Percentiles rank a stretch among this genome's conserved stretches.
Conservation (phyloP, 2,329 filamentous ascomycete species). For the Diaporthe destruens region DNA sequence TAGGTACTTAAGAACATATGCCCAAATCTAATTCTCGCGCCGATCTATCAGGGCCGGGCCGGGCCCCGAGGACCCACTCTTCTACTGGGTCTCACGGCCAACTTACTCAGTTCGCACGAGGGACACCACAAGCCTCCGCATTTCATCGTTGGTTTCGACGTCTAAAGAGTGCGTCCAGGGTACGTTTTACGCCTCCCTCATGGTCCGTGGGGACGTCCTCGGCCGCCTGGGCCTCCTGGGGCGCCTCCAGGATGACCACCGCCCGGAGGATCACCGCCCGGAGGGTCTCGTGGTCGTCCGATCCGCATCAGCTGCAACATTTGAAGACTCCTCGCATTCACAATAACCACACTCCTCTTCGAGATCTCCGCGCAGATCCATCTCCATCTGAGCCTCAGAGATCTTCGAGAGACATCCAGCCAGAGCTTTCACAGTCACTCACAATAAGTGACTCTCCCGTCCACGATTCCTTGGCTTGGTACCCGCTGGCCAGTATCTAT, state of each 20-base stretch:
- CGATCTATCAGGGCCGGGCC: slow-evolving; percentile 2
- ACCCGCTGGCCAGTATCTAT: slow-evolving; percentile 34
- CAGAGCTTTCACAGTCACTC: background rate
- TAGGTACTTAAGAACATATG: no score
- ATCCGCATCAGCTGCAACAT: slow-evolving; percentile 25
- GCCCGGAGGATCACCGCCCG: no score
- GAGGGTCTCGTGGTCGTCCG: slow-evolving; percentile 13
- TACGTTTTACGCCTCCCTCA: background rate
- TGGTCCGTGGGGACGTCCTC: background rate
- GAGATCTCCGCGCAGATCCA: slow-evolving; percentile 37
- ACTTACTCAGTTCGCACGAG: background rate
- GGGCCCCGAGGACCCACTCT: background rate
- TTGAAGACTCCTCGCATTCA: slow-evolving; percentile 23
- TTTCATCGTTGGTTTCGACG: no score
- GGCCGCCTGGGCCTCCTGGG: slow-evolving; percentile 13
- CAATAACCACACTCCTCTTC: slow-evolving; percentile 40
- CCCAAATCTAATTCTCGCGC: background rate
- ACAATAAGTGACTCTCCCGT: background rate
- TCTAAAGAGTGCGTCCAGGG: background rate
- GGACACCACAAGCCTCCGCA: background rate
- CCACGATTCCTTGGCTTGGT: background rate
- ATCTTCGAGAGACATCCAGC: slow-evolving; percentile 12
- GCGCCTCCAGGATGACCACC: no score
- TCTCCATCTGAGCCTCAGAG: slow-evolving; percentile 36
- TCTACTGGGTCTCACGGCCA: background rate